Conservation (phyloP, 305 asterid species). For the Plantago rigida region DNA sequence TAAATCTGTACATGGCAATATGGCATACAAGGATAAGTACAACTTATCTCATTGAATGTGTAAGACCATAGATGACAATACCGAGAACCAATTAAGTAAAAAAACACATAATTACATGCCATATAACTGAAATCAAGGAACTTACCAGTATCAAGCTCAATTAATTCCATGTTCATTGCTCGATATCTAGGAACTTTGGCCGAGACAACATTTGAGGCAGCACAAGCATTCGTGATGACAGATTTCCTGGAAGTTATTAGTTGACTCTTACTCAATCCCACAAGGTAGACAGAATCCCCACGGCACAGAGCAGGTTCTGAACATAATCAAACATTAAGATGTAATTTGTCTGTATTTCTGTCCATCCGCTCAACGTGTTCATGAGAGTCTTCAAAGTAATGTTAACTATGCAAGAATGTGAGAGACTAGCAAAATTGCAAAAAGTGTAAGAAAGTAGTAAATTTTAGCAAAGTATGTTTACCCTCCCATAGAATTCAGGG, state of each 20-base stretch:
- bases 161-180: slow-evolving; percentile 96
- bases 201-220: slow-evolving; percentile 77
- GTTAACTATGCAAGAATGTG: too few species aligned
- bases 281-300: slow-evolving; percentile 92
- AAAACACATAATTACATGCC: too few species aligned
- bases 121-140: not conserved
- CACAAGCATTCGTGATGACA: slow-evolving; percentile 82
- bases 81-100: not conserved
- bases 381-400: too few species aligned
- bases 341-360: not conserved
- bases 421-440: too few species aligned
- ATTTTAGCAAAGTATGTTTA: too few species aligned
- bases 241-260: slow-evolving; percentile 93
- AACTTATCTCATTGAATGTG: not conserved
- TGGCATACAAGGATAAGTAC: not conserved
- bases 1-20: slow-evolving; percentile 50
- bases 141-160: slow-evolving; percentile 89
- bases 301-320: slow-evolving; percentile 87
- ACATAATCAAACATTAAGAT: not conserved
- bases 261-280: slow-evolving; percentile 83
- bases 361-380: too few species aligned
- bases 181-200: slow-evolving; percentile 92
- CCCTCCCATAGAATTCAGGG: too few species aligned
- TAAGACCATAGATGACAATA: not conserved
- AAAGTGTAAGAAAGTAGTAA: too few species aligned